phyloP scores from a whole-genome alignment of 2,329 filamentous ascomycete genomes.

The Chaetomiaceae sp. region DNA sequence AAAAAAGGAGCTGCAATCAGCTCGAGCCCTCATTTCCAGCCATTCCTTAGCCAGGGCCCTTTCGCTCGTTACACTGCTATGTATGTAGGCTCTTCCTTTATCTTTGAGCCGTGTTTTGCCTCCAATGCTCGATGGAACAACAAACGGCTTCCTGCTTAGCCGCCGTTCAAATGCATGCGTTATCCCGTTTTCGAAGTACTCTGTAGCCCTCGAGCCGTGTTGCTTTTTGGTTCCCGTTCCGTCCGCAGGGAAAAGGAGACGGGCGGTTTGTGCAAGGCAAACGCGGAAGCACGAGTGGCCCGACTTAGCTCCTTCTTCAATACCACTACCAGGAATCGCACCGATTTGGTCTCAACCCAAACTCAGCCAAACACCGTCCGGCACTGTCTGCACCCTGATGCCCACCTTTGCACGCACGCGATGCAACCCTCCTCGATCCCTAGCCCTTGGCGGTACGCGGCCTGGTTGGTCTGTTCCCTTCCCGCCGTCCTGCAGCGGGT shows the following conservation, averaged over 20 bases:
- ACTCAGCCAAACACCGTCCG: not conserved
- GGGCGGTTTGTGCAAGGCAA: not conserved
- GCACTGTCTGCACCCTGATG: not conserved
- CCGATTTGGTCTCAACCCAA: constrained; percentile 15
- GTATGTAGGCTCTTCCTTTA: no score
- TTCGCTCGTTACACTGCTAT: constrained; percentile 14
- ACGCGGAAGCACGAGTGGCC: not conserved
- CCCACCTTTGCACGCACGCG: not conserved
- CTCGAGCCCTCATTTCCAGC: no score
- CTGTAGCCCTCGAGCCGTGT: no score
- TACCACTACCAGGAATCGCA: constrained; percentile 18
- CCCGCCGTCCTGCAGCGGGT: constrained; percentile 5
- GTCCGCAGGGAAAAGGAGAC: not conserved
- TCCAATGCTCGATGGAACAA: constrained; percentile 18
- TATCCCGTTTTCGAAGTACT: not conserved
- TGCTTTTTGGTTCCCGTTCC: not conserved
- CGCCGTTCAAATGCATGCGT: constrained; percentile 1
- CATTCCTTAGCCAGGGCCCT: not conserved
- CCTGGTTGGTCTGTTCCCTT: constrained; percentile 5
- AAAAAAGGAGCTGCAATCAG: no score
- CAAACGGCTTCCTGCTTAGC: constrained; percentile 12
- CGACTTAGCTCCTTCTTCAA: no score
- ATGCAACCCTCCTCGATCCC: constrained; percentile 10
- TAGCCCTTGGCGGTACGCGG: not conserved
- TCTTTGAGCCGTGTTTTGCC: constrained; percentile 26